Evolutionary conservation across 139 green algal species (phyloP).

Genomic region (Tetradesmus obliquus): DNA sequence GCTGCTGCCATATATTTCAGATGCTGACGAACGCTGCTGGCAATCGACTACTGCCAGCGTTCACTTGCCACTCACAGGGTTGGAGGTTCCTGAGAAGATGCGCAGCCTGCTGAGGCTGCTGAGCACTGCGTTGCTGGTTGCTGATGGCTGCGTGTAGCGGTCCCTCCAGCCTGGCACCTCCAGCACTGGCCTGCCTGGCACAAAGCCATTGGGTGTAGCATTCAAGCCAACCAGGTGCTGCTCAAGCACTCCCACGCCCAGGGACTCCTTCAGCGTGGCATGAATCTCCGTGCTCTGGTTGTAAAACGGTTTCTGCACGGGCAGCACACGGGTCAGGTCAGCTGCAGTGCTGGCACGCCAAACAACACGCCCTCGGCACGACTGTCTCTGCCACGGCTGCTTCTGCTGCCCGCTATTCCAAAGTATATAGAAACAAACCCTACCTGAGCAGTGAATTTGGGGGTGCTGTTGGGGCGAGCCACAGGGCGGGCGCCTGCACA

Average conservation of each 20-base stretch:
- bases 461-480: neutral
- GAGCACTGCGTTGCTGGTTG: neutral
- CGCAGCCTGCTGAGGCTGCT: constrained; percentile 62
- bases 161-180: constrained; percentile 53
- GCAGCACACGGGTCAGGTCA: neutral
- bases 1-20: neutral
- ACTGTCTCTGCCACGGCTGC: neutral
- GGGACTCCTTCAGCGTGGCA: constrained; percentile 41
- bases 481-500: constrained; percentile 10
- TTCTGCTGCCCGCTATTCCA: neutral
- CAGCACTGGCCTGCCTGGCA: constrained; percentile 53
- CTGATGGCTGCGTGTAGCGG: neutral
- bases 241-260: constrained; percentile 13
- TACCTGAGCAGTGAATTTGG: constrained; percentile 29
- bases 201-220: constrained; percentile 35
- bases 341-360: neutral
- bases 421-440: neutral
- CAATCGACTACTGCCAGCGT: too few species aligned
- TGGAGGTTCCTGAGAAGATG: constrained; percentile 87
- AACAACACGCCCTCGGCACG: constrained; percentile 14
- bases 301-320: constrained; percentile 34
- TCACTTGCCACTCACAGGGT: constrained; percentile 64
- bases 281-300: constrained; percentile 43
- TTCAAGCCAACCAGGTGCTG: neutral
- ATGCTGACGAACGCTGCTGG: too few species aligned